Evolutionary conservation across 1,139 yeast species (phyloP).

Genomic region (Yamadazyma jaroonii): DNA sequence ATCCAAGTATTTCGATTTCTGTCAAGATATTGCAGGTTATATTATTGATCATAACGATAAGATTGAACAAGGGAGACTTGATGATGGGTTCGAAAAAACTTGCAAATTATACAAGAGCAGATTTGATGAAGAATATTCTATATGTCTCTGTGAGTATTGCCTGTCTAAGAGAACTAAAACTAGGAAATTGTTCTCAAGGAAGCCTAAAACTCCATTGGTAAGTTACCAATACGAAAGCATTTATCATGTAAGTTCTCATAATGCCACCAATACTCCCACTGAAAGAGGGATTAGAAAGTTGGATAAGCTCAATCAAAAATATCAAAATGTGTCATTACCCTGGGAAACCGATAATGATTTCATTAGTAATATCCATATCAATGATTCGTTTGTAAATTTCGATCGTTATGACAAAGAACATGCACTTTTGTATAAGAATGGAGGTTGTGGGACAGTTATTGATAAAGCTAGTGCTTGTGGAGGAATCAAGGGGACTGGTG

Average conservation of each 20-base stretch:
- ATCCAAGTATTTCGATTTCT: constrained; percentile 21
- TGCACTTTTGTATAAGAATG: constrained; percentile 1
- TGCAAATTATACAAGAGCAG: constrained; percentile 10
- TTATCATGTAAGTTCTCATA: constrained; percentile 2
- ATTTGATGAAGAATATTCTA: constrained; percentile 15
- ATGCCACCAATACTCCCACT: background rate
- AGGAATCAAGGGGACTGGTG: constrained; percentile 1
- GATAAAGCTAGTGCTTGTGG: constrained; percentile 4
- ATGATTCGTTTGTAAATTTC: background rate
- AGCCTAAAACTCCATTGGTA: background rate
- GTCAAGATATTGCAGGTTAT: constrained; percentile 9
- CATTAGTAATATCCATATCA: background rate
- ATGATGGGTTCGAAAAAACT: constrained; percentile 14
- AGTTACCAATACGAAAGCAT: background rate
- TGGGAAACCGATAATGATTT: constrained; percentile 1
- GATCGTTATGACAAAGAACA: background rate
- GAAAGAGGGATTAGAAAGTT: background rate
- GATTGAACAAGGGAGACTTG: constrained; percentile 15
- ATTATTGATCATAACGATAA: constrained; percentile 19
- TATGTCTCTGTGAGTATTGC: constrained; percentile 12
- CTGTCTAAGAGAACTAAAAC: constrained; percentile 1
- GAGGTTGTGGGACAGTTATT: background rate
- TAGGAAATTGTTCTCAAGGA: background rate
- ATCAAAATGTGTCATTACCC: background rate
- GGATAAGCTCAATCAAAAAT: background rate